These are phyloP conservation scores for Rossbeevera mucosa DNA, from an alignment of 768 basidiomycete genomes.

Conservation along the genomic window DNA sequence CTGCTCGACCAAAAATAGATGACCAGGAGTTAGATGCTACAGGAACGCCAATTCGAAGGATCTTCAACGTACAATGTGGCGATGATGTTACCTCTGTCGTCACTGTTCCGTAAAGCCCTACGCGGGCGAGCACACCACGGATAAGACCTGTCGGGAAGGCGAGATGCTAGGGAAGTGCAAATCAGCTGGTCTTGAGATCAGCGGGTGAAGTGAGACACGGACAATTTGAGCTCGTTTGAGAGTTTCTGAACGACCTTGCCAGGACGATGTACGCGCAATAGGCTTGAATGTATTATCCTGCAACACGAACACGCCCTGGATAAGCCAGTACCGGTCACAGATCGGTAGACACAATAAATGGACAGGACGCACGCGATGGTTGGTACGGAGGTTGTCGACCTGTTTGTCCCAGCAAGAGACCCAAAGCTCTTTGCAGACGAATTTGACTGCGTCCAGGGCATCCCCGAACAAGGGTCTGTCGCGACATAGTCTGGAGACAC, in stretches of 20 bases:
- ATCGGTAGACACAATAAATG: background rate
- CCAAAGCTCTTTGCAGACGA: constrained; percentile 97
- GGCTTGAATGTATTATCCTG: constrained; percentile 92
- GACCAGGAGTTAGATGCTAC: background rate
- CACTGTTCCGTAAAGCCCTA: constrained; percentile 75
- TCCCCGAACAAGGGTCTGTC: constrained; percentile 73
- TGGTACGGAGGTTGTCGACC: constrained; percentile 92
- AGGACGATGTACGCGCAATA: constrained; percentile 73
- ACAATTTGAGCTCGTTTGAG: constrained; percentile 69
- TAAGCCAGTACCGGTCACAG: background rate
- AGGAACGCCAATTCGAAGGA: background rate
- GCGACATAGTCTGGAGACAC: constrained; percentile 57
- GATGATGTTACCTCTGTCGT: constrained; percentile 72
- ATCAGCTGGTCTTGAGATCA: background rate
- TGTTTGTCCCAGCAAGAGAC: constrained; percentile 89
- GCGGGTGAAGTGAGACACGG: constrained; percentile 13
- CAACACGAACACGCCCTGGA: constrained; percentile 86
- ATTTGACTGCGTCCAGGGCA: constrained; percentile 88
- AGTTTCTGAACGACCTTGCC: constrained; percentile 72
- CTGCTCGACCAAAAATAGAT: constrained; percentile 32
- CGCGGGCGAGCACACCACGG: constrained; percentile 70
- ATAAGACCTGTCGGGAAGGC: constrained; percentile 82
- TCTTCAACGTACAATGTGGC: constrained; percentile 72
- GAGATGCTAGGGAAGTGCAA: constrained; percentile 52
- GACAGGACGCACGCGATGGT: constrained; percentile 69